Conservation (phyloP, 2,329 filamentous ascomycete genomes). For the Pseudomassariella vexata region DNA sequence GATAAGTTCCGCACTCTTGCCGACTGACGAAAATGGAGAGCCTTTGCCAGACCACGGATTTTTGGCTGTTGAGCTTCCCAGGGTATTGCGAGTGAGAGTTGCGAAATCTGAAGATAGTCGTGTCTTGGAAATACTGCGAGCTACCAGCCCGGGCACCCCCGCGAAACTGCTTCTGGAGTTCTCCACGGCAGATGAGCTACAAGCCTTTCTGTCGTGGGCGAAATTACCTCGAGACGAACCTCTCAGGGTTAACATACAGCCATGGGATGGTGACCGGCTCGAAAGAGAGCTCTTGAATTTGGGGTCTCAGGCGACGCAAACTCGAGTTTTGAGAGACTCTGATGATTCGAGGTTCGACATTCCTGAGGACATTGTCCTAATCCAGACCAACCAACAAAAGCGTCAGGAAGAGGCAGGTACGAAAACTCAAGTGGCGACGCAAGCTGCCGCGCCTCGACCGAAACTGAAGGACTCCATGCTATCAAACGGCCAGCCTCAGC, state of each 20-base stretch:
- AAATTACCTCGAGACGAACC: conserved; percentile 4
- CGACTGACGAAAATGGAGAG: conserved; percentile 11
- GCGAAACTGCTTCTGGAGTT: conserved; percentile 20
- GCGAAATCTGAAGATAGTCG: not conserved
- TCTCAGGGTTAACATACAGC: not conserved
- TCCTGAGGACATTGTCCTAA: conserved; percentile 17
- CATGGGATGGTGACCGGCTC: not conserved
- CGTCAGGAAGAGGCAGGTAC: not conserved
- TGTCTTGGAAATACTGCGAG: conserved; percentile 10
- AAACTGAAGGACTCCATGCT: conserved; percentile 12
- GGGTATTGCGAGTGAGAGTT: conserved; percentile 2
- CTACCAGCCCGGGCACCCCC: conserved; percentile 4
- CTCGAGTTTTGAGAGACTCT: not conserved
- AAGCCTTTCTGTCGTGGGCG: conserved; percentile 17
- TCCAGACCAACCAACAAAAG: conserved; percentile 5
- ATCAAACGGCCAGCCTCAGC: not conserved
- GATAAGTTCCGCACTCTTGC: conserved; percentile 16
- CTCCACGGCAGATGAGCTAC: conserved; percentile 7
- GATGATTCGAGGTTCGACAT: not conserved
- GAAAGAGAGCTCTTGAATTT: not conserved
- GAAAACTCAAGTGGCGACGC: not conserved
- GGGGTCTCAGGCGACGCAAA: not conserved
- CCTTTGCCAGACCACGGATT: conserved; percentile 13
- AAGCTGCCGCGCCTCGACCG: not conserved
- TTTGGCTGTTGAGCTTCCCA: conserved; percentile 16